Evolutionary conservation across 176 grass and related monocot species (phyloP), one percentile per base, ranked within the genome.

Genomic region (Eleusine indica): DNA sequence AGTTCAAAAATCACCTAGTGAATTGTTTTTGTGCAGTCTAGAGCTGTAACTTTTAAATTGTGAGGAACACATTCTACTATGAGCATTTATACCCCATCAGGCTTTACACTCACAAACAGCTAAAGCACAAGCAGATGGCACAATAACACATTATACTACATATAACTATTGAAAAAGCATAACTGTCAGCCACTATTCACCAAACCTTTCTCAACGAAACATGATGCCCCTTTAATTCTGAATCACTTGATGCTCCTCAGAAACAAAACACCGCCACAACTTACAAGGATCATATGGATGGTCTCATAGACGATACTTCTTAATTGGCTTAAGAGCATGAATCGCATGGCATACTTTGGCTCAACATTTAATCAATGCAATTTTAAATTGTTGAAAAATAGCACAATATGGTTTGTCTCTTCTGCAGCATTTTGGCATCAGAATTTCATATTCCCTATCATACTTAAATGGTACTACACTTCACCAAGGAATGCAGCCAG

Each of bases 111-210:
- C 35, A 46, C 3, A 66, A 68, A 83, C 6, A 74, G 30, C 15
- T 74, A 22, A 4, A 30, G 44, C 1, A 14, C 78, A 78, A 67
- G 79, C 69, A 86, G 15, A 90, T 52, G n/a, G 84, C 37, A 25
- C 46, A 49, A 44, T 54, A 64, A 3, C 86, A 14, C 42, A 86
- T 60, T 51, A 54, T 54, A 53, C 16, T 35, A n/a, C 1, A 25
- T 25, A 51, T 51, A 11, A 68, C 17, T 74, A 10, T 60, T 71
- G 16, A n/a, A 19, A 30, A 10, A 78, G 47, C 40, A 65, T 72
- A 66, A 82, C 35, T 78, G 62, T 6, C 40, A 51, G 25, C 67
- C 0, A 1, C 11, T 61, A 78, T 65, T 68, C 21, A 67, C 35
- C 38, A 7, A 81, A 40, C 11, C 5, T 60, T 30, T 71, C 9